Evolutionary conservation across 345 rosid genomes (phyloP), one percentile per base, ranked within the genome.

Genomic region (Citrus cavaleriei): DNA sequence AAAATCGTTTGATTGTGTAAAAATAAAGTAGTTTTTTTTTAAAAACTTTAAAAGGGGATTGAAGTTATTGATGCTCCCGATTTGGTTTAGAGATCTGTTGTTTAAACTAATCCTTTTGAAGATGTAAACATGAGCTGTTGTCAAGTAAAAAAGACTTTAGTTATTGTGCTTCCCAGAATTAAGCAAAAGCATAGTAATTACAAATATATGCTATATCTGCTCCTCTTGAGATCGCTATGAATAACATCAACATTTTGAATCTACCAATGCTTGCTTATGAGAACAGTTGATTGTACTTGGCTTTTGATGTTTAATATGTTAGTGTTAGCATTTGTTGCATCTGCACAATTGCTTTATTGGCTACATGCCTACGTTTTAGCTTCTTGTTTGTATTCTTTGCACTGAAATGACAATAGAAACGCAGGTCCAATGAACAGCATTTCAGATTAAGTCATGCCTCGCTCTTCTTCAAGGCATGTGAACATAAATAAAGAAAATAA

Each of bases 401-500:
- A 40, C 16, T 40, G 49, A 49, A 59, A 76, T 68, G 70, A 68
- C 18, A 70, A 16, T 78, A 80, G 69, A 59, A 62, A 60, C 75
- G 83, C 86, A 90, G 91, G 86, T 86, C 73, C 83, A 77, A 84
- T 86, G 90, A 85, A 65, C 77, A 65, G 49, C 49, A 10, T 68
- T 78, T 77, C 82, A 61, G 38, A 68, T 78, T 87, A 83, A 85
- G 27, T 66, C 83, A 85, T 72, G 79, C 81, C 68, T 57, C 19
- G 83, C 80, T 73, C 86, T 82, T 84, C 78, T 51, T 40, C 63
- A 57, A 84, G 87, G 85, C 84, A 81, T 82, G 87, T 86, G 73
- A 88, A 79, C 77, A 86, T 91, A 95, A 88, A 87, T 77, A 90
- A 89, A 79, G 94, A 90, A 80, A 91, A 90, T 58, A 58, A 64